Conservation (phyloP, 306 rosid species). For the Casuarina equisetifolia region DNA sequence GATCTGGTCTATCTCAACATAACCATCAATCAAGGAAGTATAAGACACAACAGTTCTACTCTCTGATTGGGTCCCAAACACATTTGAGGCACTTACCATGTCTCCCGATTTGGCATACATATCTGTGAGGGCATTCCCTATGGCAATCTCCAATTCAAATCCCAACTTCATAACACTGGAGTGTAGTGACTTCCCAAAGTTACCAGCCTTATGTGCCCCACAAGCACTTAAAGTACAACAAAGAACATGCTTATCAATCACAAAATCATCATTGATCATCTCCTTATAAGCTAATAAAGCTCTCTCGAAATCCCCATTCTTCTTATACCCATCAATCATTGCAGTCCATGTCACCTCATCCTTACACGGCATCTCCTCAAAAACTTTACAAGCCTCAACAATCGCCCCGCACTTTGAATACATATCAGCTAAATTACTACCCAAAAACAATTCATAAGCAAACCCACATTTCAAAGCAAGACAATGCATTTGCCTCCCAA, state of each 20-base stretch:
- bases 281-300: conserved; percentile 47
- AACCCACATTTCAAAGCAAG: conserved; percentile 46
- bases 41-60: conserved; percentile 46
- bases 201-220: conserved; percentile 31
- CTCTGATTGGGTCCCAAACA: conserved; percentile 31
- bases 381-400: conserved; percentile 46
- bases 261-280: conserved; percentile 42
- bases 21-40: conserved; percentile 51
- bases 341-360: conserved; percentile 60
- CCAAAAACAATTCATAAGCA: conserved; percentile 43
- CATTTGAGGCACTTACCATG: conserved; percentile 47
- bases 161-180: conserved; percentile 49
- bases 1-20: conserved; percentile 41
- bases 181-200: conserved; percentile 49
- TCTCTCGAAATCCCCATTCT: conserved; percentile 45
- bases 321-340: conserved; percentile 58
- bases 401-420: conserved; percentile 48
- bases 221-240: conserved; percentile 49
- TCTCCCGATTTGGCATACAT: conserved; percentile 52
- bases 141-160: conserved; percentile 35
- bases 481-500: conserved; percentile 55
- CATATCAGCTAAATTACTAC: conserved; percentile 59
- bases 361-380: conserved; percentile 54
- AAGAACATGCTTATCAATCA: conserved; percentile 52
- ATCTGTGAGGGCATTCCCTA: conserved; percentile 49